phyloP scores from a whole-genome alignment of 1,139 yeast genomes.

The Zygosaccharomyces pseudobailii region DNA sequence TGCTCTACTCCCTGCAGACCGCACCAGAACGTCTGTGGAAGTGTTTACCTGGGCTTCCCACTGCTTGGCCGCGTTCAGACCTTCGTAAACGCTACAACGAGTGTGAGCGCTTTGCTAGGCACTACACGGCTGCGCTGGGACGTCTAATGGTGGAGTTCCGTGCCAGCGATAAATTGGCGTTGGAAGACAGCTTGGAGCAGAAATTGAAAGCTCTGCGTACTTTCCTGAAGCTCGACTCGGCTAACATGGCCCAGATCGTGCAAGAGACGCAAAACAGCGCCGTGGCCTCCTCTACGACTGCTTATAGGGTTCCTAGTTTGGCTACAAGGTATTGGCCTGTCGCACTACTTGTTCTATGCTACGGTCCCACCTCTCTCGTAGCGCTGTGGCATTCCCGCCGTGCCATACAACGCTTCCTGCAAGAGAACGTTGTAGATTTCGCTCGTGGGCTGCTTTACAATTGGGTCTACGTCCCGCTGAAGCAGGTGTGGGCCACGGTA shows the following conservation, averaged over 20 bases:
- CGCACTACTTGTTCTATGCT: slow-evolving; percentile 37
- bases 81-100: neutral
- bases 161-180: slow-evolving; percentile 5
- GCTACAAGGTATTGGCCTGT: slow-evolving; percentile 67
- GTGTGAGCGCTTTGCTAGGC: neutral
- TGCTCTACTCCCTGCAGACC: slow-evolving; percentile 36
- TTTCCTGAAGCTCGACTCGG: slow-evolving; percentile 11
- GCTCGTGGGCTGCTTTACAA: slow-evolving; percentile 62
- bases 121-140: slow-evolving; percentile 6
- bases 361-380: slow-evolving; percentile 48
- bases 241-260: slow-evolving; percentile 19
- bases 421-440: slow-evolving; percentile 58
- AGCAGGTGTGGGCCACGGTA: slow-evolving; percentile 69
- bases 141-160: slow-evolving; percentile 13
- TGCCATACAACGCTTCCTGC: slow-evolving; percentile 52
- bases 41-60: slow-evolving; percentile 18
- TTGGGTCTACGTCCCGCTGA: slow-evolving; percentile 80
- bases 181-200: slow-evolving; percentile 16
- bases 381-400: slow-evolving; percentile 47
- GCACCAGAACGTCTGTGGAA: slow-evolving; percentile 14
- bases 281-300: slow-evolving; percentile 5
- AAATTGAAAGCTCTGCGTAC: slow-evolving; percentile 11
- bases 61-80: slow-evolving; percentile 5
- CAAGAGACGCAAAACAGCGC: slow-evolving; percentile 11
- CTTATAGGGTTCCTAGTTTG: slow-evolving; percentile 41